Evolutionary conservation across 2,329 filamentous ascomycete species (phyloP).

Genomic region (Sclerotinia sclerotiorum): DNA sequence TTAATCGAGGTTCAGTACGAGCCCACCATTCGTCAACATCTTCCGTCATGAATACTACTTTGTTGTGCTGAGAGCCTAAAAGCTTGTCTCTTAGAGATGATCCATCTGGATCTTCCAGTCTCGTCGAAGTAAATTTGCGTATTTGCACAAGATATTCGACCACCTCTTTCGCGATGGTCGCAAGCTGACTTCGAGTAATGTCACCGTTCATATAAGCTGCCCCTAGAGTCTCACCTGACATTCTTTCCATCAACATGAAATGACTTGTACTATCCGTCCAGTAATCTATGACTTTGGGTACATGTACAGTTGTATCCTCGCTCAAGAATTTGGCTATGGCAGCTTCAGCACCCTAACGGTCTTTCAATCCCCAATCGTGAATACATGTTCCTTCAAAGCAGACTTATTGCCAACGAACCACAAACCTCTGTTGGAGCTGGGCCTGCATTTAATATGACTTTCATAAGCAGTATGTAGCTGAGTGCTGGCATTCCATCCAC

Average conservation of each 20-base stretch:
- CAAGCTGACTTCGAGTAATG: too few relatives aligned
- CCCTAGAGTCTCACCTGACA: background rate
- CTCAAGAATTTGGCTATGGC: background rate
- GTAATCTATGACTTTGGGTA: background rate
- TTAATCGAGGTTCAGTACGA: background rate
- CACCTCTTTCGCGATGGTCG: background rate
- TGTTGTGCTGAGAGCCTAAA: fast-evolving
- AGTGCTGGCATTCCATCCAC: too few relatives aligned
- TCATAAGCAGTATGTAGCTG: too few relatives aligned
- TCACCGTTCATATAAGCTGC: too few relatives aligned
- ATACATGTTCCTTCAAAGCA: too few relatives aligned
- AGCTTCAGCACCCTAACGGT: too few relatives aligned
- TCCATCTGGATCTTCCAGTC: background rate
- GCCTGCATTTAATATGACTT: too few relatives aligned
- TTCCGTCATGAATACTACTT: fast-evolving
- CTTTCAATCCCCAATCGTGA: too few relatives aligned
- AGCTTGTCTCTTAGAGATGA: background rate
- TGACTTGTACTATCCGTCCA: background rate
- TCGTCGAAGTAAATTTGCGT: constrained; percentile 3
- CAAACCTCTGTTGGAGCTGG: too few relatives aligned
- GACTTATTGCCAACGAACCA: too few relatives aligned
- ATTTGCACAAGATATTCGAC: background rate
- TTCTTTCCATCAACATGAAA: background rate
- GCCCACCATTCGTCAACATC: background rate
- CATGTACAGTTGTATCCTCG: background rate